A percentile compares a stretch with the other conserved stretches of the same genome.
These are phyloP conservation scores for Penicillium herquei DNA, from an alignment of 495 filamentous ascomycete genomes.

Conservation along the genomic window DNA sequence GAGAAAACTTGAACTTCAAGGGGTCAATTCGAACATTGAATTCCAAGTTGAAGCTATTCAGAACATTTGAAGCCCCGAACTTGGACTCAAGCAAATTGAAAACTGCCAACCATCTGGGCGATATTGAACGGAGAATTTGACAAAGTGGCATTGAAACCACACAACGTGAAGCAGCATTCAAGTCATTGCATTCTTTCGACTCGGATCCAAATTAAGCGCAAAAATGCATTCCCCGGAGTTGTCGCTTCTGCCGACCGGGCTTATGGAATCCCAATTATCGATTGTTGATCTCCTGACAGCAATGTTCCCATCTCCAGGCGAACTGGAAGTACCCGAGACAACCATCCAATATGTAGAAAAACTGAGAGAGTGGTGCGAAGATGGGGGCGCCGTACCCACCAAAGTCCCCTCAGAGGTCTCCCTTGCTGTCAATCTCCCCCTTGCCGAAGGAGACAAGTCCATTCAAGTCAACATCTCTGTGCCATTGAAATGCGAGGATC, in stretches of 20 bases:
- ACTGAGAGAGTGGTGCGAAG: conserved; percentile 33
- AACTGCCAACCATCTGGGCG: too few relatives aligned
- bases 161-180: too few relatives aligned
- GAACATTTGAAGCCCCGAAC: too few relatives aligned
- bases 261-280: conserved; percentile 37
- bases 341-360: conserved; percentile 31
- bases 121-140: too few relatives aligned
- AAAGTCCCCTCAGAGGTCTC: conserved; percentile 25
- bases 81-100: too few relatives aligned
- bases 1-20: too few relatives aligned
- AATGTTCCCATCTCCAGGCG: conserved; percentile 36
- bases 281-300: conserved; percentile 35
- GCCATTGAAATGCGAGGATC: conserved; percentile 25
- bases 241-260: conserved; percentile 22
- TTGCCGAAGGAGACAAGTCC: conserved; percentile 24
- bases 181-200: too few relatives aligned
- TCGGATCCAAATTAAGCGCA: background rate
- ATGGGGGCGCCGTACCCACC: conserved; percentile 9
- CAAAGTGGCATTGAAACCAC: too few relatives aligned
- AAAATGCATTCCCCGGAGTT: conserved; percentile 21
- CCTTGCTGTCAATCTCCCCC: conserved; percentile 27
- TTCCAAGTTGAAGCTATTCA: too few relatives aligned
- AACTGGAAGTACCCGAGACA: conserved; percentile 34
- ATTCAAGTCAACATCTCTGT: conserved; percentile 38
- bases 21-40: too few relatives aligned